These are phyloP conservation scores for Nephelium lappaceum DNA, from an alignment of 345 rosid genomes.

Conservation along the genomic window DNA sequence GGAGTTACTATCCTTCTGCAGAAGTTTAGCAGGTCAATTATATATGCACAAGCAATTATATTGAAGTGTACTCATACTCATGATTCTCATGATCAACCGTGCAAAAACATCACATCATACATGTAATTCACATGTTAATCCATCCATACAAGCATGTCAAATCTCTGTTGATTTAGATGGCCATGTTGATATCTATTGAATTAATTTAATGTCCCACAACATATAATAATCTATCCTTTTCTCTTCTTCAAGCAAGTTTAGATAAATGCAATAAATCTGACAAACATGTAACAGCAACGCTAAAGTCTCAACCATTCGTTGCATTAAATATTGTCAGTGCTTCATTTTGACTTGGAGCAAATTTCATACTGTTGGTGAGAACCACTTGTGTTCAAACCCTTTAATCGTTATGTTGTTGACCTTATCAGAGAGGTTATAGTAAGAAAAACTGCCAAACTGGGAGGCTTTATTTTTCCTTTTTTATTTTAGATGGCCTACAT, in stretches of 20 bases:
- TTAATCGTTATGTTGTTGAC: neutral
- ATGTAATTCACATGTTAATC: neutral
- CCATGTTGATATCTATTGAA: neutral
- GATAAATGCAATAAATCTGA: neutral
- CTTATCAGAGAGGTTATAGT: neutral
- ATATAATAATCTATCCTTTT: neutral
- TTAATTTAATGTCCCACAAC: neutral
- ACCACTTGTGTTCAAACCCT: neutral
- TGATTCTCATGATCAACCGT: neutral
- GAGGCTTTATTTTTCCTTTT: neutral
- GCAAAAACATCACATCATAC: neutral
- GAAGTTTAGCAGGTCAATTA: no score
- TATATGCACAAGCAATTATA: no score
- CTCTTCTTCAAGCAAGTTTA: neutral
- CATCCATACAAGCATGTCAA: neutral
- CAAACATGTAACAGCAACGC: neutral
- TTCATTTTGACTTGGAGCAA: slow-evolving; percentile 1
- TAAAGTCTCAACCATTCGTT: neutral
- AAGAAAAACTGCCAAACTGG: neutral
- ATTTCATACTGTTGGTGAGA: neutral
- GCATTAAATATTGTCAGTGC: neutral
- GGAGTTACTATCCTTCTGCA: no score
- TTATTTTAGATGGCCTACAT: neutral
- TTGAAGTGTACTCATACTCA: neutral
- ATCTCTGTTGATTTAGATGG: neutral